Percentiles rank a stretch among this genome's conserved stretches.
Conservation (phyloP, 208 protist genomes). For the Leishmania gerbilli region DNA sequence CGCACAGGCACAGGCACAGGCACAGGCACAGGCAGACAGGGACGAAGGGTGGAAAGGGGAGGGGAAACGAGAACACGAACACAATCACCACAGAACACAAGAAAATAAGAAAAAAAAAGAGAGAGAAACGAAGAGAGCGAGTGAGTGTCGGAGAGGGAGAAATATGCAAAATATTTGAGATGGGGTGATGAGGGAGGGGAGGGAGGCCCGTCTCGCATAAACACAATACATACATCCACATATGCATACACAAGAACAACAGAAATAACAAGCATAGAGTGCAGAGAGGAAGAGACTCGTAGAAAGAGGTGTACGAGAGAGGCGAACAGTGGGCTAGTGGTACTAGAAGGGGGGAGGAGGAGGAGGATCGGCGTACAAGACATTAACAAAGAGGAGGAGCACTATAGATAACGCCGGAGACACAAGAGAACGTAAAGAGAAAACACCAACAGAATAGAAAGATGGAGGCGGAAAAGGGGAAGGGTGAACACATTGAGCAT, state of each 20-base stretch:
- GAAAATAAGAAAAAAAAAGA: not conserved
- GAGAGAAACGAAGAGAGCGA: not conserved
- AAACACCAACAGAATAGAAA: not conserved
- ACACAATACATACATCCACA: conserved; percentile 6
- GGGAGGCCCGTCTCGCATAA: not conserved
- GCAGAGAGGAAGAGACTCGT: not conserved
- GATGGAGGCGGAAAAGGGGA: not conserved
- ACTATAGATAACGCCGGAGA: not conserved
- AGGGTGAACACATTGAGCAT: no score
- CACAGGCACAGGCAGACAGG: not conserved
- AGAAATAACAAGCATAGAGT: conserved; percentile 14
- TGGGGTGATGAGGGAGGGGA: not conserved
- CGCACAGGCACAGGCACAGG: not conserved
- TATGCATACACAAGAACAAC: conserved; percentile 11
- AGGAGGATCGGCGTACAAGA: not conserved
- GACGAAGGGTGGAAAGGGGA: not conserved
- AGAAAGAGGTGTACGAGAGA: not conserved
- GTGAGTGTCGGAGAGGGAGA: conserved; percentile 7
- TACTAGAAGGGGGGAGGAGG: not conserved
- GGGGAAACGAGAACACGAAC: not conserved
- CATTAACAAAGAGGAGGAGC: not conserved
- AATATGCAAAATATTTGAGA: not conserved
- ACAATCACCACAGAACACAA: not conserved
- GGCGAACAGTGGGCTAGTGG: not conserved
- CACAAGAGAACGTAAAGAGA: not conserved